These are phyloP conservation scores for Pyropia haitanensis DNA, from an alignment of 23 red algal species.

Conservation along the genomic window DNA sequence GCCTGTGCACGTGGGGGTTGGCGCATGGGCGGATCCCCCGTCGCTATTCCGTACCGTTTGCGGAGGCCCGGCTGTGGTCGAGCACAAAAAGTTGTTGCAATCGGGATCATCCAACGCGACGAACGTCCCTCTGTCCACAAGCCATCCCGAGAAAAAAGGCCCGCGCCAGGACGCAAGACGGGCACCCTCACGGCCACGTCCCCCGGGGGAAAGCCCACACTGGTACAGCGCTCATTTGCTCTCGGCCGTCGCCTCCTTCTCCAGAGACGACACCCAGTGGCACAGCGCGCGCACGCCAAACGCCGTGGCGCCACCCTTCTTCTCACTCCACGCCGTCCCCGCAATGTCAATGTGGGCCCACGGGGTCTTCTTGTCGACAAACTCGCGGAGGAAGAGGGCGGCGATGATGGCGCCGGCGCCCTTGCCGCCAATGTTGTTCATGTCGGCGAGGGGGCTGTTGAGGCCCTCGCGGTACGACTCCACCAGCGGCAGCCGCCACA, in stretches of 20 bases:
- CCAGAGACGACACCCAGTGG: constrained; percentile 26
- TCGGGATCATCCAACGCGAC: too few relatives aligned
- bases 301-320: constrained; percentile 70
- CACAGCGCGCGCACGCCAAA: constrained; percentile 81
- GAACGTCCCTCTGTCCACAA: too few relatives aligned
- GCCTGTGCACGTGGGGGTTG: too few relatives aligned
- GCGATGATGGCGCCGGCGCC: constrained; percentile 63
- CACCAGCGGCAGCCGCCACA: constrained; percentile 90
- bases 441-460: constrained; percentile 91
- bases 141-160: too few relatives aligned
- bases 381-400: constrained; percentile 91
- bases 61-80: too few relatives aligned
- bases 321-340: constrained; percentile 78
- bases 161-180: too few relatives aligned
- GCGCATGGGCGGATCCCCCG: too few relatives aligned
- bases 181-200: too few relatives aligned
- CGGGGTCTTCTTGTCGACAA: constrained; percentile 77
- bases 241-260: background rate
- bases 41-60: too few relatives aligned
- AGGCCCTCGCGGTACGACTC: constrained; percentile 76
- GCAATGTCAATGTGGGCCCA: constrained; percentile 99
- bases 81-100: too few relatives aligned
- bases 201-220: too few relatives aligned
- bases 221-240: too few relatives aligned
- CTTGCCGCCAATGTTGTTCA: constrained; percentile 84